Conservation (phyloP, 352 stramenopile genomes). For the Phytophthora sp. region DNA sequence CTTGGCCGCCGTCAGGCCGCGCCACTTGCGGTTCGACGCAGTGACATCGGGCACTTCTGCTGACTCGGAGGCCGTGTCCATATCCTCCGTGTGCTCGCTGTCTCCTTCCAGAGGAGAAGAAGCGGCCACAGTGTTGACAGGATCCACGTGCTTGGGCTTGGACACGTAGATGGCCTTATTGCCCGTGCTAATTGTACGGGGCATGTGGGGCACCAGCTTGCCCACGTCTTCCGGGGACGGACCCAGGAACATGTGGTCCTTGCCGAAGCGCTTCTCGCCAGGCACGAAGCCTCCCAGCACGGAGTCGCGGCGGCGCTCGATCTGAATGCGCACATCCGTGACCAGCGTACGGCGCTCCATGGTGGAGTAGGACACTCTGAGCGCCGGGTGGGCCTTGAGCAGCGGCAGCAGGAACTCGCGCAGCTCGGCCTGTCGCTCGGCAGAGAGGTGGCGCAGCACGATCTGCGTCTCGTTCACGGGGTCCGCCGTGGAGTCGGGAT, state of each 20-base stretch:
- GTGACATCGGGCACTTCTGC: slow-evolving; percentile 21
- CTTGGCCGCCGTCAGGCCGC: slow-evolving; percentile 65
- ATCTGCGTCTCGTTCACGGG: slow-evolving; percentile 72
- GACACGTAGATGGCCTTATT: slow-evolving; percentile 80
- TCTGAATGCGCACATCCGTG: slow-evolving; percentile 77
- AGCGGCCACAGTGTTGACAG: slow-evolving; percentile 3
- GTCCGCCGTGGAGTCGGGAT: slow-evolving; percentile 44
- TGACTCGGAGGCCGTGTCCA: slow-evolving; percentile 31
- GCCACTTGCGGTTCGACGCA: slow-evolving; percentile 54
- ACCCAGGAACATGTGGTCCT: slow-evolving; percentile 73
- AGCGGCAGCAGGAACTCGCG: slow-evolving; percentile 68
- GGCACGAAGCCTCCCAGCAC: slow-evolving; percentile 60
- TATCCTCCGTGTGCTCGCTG: slow-evolving; percentile 43
- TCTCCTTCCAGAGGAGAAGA: slow-evolving; percentile 27
- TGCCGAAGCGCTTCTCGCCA: slow-evolving; percentile 68
- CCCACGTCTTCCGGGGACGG: slow-evolving; percentile 66
- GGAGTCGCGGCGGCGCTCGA: slow-evolving; percentile 74
- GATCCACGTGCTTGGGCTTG: slow-evolving; percentile 52
- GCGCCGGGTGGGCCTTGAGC: slow-evolving; percentile 72
- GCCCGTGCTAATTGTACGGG: slow-evolving; percentile 52
- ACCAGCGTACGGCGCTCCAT: slow-evolving; percentile 77
- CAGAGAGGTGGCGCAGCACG: slow-evolving; percentile 59
- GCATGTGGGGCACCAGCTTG: slow-evolving; percentile 74
- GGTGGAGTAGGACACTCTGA: slow-evolving; percentile 72
- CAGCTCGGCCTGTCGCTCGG: slow-evolving; percentile 63